Conservation (phyloP, 2,329 filamentous ascomycete species). For the Trichoderma lentiforme region DNA sequence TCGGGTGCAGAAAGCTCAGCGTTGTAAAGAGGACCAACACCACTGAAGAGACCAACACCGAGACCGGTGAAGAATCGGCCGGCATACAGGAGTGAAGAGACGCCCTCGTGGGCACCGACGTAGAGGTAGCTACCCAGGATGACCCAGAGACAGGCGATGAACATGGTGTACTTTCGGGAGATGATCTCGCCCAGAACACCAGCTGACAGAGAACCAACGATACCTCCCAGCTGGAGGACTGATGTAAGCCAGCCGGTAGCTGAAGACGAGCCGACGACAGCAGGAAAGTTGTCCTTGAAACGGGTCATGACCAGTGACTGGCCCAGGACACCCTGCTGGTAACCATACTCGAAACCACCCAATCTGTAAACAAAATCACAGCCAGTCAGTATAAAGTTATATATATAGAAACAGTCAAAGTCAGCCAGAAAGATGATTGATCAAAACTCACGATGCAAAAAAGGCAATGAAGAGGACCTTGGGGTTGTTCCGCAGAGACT, state of each 20-base stretch:
- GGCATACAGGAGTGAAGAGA: constrained; percentile 26
- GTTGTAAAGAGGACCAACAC: constrained; percentile 59
- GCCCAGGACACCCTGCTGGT: constrained; percentile 53
- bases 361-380: constrained; percentile 32
- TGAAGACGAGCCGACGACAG: constrained; percentile 43
- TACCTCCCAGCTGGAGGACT: constrained; percentile 73
- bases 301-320: constrained; percentile 52
- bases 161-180: constrained; percentile 66
- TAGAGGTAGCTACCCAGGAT: constrained; percentile 69
- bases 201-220: constrained; percentile 67
- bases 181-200: constrained; percentile 68
- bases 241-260: constrained; percentile 59
- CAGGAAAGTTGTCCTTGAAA: constrained; percentile 48
- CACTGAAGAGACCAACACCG: constrained; percentile 65
- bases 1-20: constrained; percentile 44
- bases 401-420: background rate
- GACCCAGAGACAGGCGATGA: constrained; percentile 65
- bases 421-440: background rate
- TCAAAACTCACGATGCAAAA: constrained; percentile 38
- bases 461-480: constrained; percentile 39
- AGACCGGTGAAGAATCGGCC: constrained; percentile 46
- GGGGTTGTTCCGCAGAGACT: constrained; percentile 33
- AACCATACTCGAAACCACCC: constrained; percentile 51
- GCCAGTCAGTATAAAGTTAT: background rate
- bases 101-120: constrained; percentile 54